phyloP scores from a whole-genome alignment of 371 early-diverging fungal species.

The Apophysomyces variabilis region DNA sequence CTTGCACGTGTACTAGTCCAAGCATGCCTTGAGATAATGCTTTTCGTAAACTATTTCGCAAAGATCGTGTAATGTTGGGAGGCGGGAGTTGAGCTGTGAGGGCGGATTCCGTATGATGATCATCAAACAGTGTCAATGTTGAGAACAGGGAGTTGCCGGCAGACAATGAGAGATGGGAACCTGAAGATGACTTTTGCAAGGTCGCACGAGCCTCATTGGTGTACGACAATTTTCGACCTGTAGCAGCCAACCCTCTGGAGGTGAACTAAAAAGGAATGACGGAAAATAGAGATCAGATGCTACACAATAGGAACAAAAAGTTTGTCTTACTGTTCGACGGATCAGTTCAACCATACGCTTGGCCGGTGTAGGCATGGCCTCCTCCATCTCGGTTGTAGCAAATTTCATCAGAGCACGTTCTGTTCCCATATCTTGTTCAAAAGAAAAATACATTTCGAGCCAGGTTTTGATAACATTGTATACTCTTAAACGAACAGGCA shows the following conservation, averaged over 20 bases:
- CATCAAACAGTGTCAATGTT: constrained; percentile 39
- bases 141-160: constrained; percentile 37
- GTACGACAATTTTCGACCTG: constrained; percentile 29
- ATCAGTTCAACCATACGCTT: constrained; percentile 47
- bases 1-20: constrained; percentile 53
- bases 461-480: constrained; percentile 91
- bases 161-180: constrained; percentile 28
- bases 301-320: neutral
- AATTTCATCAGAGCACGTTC: constrained; percentile 35
- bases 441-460: constrained; percentile 81
- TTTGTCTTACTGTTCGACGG: constrained; percentile 35
- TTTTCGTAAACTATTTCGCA: constrained; percentile 40
- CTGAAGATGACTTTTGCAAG: constrained; percentile 21
- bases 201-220: constrained; percentile 19
- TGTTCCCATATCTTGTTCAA: constrained; percentile 63
- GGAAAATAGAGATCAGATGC: neutral
- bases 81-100: constrained; percentile 25
- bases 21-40: constrained; percentile 25
- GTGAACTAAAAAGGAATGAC: constrained; percentile 17
- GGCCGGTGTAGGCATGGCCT: constrained; percentile 49
- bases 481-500: constrained; percentile 87
- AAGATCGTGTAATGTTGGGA: constrained; percentile 34
- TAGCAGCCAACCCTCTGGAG: constrained; percentile 13
- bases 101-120: constrained; percentile 27
- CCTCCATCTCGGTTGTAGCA: constrained; percentile 30